A percentile compares a stretch with the other conserved stretches of the same genome.
phyloP scores from a whole-genome alignment of 768 basidiomycete species.

The Mycena chlorophos region DNA sequence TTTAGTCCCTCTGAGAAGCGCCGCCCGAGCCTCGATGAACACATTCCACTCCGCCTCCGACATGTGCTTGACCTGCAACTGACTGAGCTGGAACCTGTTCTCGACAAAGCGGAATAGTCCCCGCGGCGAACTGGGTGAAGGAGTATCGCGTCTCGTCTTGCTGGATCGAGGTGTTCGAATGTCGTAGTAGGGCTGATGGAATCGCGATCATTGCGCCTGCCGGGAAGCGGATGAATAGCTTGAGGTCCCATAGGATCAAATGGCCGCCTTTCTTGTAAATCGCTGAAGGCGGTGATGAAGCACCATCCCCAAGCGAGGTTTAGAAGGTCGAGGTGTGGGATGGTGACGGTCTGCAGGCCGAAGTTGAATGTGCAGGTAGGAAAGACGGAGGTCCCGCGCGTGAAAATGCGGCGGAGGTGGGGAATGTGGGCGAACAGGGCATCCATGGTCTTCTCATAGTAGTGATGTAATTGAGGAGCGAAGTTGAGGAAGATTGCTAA shows the following conservation, averaged over 20 bases:
- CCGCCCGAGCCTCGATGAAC: no score
- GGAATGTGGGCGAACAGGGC: not conserved
- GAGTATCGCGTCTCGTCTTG: not conserved
- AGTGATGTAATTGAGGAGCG: not conserved
- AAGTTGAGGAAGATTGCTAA: not conserved
- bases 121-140: no score
- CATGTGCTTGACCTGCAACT: no score
- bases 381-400: not conserved
- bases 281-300: not conserved
- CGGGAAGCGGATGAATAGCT: not conserved
- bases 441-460: not conserved
- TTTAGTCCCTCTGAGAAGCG: no score
- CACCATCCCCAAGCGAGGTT: not conserved
- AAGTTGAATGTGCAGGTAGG: not conserved
- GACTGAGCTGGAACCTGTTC: no score
- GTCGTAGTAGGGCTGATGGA: not conserved
- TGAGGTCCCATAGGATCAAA: not conserved
- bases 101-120: no score
- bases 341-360: not conserved
- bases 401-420: not conserved
- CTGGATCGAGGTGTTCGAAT: not conserved
- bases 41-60: no score
- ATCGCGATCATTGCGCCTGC: not conserved
- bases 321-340: not conserved
- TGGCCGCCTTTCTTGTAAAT: not conserved